These are phyloP conservation scores for Penicillium nordicum DNA, from an alignment of 2,329 filamentous ascomycete genomes.

Conservation along the genomic window DNA sequence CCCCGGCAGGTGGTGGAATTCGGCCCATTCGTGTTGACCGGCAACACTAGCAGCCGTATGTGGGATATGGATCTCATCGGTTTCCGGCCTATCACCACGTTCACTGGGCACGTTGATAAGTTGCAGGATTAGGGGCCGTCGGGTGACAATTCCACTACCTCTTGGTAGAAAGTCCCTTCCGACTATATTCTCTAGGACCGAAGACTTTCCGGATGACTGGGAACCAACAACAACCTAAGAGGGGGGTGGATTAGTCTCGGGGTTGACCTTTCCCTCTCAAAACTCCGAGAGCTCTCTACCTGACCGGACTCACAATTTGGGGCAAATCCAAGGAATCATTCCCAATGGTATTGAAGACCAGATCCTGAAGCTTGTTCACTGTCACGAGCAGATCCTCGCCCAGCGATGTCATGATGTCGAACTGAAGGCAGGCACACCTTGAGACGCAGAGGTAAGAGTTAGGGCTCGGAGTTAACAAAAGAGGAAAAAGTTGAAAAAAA, in stretches of 20 bases:
- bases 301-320: slow-evolving; percentile 73
- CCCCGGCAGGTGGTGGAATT: slow-evolving; percentile 93
- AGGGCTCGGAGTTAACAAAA: background rate
- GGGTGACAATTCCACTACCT: slow-evolving; percentile 93
- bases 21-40: slow-evolving; percentile 74
- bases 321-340: slow-evolving; percentile 96
- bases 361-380: slow-evolving; percentile 96
- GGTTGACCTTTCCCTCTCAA: slow-evolving; percentile 1
- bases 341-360: slow-evolving; percentile 99
- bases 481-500: background rate
- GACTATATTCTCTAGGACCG: slow-evolving; percentile 97
- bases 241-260: slow-evolving; percentile 10
- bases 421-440: background rate
- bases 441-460: background rate
- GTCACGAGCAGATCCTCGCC: slow-evolving; percentile 92
- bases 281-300: background rate
- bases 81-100: slow-evolving; percentile 64
- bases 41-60: slow-evolving; percentile 74
- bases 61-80: slow-evolving; percentile 63
- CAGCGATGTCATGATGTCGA: slow-evolving; percentile 75
- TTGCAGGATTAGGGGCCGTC: slow-evolving; percentile 90
- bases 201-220: slow-evolving; percentile 97
- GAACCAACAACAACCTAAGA: slow-evolving; percentile 91
- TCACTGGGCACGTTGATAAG: slow-evolving; percentile 90
- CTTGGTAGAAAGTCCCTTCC: slow-evolving; percentile 94